These are phyloP conservation scores for Dipteronia sinensis DNA, from an alignment of 345 rosid species.

Conservation along the genomic window DNA sequence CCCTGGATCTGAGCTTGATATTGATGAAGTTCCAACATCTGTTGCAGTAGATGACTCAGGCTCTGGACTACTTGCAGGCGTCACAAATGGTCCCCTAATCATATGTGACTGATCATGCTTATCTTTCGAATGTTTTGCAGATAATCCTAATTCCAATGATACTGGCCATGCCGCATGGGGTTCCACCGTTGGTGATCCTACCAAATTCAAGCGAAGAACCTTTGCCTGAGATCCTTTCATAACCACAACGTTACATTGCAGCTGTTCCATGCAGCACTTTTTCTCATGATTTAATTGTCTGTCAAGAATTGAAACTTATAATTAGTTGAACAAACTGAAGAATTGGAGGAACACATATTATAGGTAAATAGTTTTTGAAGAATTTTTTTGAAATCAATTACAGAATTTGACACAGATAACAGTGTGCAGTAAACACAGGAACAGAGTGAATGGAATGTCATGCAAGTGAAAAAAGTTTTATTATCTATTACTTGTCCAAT, in stretches of 20 bases:
- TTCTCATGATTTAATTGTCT: constrained; percentile 84
- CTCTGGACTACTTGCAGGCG: constrained; percentile 95
- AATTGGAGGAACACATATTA: neutral
- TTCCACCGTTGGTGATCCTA: constrained; percentile 59
- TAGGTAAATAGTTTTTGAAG: neutral
- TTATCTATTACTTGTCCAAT: constrained; percentile 70
- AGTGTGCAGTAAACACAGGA: neutral
- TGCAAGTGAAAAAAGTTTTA: constrained; percentile 23
- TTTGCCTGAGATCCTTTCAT: constrained; percentile 86
- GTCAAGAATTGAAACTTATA: constrained; percentile 23
- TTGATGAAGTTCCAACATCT: constrained; percentile 80
- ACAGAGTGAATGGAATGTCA: constrained; percentile 13
- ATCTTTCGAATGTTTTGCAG: constrained; percentile 39
- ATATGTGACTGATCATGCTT: constrained; percentile 35
- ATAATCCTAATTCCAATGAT: constrained; percentile 36
- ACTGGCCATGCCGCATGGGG: constrained; percentile 41
- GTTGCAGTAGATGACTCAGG: constrained; percentile 71
- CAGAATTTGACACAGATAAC: neutral
- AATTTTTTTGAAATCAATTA: neutral
- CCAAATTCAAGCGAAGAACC: constrained; percentile 85
- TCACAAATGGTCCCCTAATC: constrained; percentile 76
- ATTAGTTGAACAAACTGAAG: constrained; percentile 9
- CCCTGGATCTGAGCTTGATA: constrained; percentile 89
- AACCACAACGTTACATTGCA: constrained; percentile 90
- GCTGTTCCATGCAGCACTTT: constrained; percentile 75